Evolutionary conservation across 2,329 filamentous ascomycete species (phyloP).

Genomic region (Cryphonectria carpinicola): DNA sequence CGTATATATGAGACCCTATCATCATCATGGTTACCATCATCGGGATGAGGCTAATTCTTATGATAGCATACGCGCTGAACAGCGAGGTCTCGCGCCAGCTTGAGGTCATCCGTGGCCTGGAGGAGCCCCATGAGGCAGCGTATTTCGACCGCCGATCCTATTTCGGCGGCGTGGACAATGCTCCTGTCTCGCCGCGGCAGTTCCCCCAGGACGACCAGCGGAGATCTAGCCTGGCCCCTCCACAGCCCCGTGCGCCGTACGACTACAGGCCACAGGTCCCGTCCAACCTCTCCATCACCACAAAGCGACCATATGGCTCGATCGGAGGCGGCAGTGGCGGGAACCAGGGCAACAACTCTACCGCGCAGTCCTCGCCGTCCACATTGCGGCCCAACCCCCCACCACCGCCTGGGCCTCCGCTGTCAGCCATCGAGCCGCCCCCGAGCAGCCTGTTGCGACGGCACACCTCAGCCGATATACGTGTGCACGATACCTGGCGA

Average conservation of each 20-base stretch:
- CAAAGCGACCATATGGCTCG: conserved; percentile 82
- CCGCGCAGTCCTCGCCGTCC: conserved; percentile 71
- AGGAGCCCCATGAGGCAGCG: conserved; percentile 69
- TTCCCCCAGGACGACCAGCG: conserved; percentile 83
- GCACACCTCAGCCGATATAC: conserved; percentile 95
- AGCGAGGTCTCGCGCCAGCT: conserved; percentile 64
- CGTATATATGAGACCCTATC: conserved; percentile 27
- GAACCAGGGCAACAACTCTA: conserved; percentile 32
- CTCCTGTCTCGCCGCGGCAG: conserved; percentile 86
- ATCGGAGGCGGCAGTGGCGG: conserved; percentile 66
- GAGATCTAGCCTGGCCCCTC: conserved; percentile 68
- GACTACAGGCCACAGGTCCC: conserved; percentile 79
- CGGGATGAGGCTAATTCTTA: conserved; percentile 33
- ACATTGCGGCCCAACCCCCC: conserved; percentile 71
- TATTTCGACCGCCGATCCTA: conserved; percentile 68
- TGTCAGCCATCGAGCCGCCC: conserved; percentile 64
- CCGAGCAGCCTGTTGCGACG: conserved; percentile 76
- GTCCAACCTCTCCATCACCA: conserved; percentile 77
- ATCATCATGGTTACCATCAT: not conserved
- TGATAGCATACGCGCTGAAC: conserved; percentile 59
- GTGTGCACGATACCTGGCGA: conserved; percentile 77
- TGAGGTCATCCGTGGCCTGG: conserved; percentile 59
- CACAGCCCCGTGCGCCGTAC: conserved; percentile 58
- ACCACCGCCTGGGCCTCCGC: conserved; percentile 58
- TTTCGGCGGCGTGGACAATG: conserved; percentile 70